These are phyloP conservation scores for Termitomyces sp. DNA, from an alignment of 768 basidiomycete genomes.

Conservation along the genomic window DNA sequence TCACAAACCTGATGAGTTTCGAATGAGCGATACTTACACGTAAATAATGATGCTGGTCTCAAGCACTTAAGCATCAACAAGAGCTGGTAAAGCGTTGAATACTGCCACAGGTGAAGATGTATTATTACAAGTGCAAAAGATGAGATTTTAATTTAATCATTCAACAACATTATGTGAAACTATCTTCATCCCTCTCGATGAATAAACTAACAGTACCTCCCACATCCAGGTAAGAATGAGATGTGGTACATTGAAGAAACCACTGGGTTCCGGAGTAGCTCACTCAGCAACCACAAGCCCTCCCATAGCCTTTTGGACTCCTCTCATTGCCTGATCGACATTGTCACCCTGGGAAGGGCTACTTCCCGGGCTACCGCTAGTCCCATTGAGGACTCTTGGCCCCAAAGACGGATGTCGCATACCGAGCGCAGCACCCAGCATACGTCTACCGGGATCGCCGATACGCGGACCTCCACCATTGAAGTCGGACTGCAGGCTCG, in stretches of 20 bases:
- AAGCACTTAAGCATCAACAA: neutral
- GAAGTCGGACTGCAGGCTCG: slow-evolving; percentile 41
- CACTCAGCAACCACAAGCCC: slow-evolving; percentile 70
- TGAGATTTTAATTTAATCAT: slow-evolving; percentile 5
- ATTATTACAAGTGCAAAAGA: slow-evolving; percentile 9
- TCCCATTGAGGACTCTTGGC: slow-evolving; percentile 49
- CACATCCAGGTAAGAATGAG: slow-evolving; percentile 2
- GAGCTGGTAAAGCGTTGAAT: neutral
- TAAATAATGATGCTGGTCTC: neutral
- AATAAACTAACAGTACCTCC: slow-evolving; percentile 2
- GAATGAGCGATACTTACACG: neutral
- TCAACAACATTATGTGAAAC: slow-evolving; percentile 7
- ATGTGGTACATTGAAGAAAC: slow-evolving; percentile 2
- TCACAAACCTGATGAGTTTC: neutral
- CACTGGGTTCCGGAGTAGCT: slow-evolving; percentile 15
- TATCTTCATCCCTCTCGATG: slow-evolving; percentile 1
- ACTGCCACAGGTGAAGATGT: neutral
- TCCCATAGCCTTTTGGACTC: slow-evolving; percentile 73
- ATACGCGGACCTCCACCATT: slow-evolving; percentile 64
- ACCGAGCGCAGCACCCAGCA: slow-evolving; percentile 83
- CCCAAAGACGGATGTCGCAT: slow-evolving; percentile 73
- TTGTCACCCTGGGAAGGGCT: slow-evolving; percentile 35
- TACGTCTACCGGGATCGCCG: slow-evolving; percentile 84
- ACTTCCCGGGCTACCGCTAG: slow-evolving; percentile 28
- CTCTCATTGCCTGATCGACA: slow-evolving; percentile 53